These are phyloP conservation scores for Cordyceps militaris DNA, from an alignment of 2,329 filamentous ascomycete genomes.

Conservation along the genomic window DNA sequence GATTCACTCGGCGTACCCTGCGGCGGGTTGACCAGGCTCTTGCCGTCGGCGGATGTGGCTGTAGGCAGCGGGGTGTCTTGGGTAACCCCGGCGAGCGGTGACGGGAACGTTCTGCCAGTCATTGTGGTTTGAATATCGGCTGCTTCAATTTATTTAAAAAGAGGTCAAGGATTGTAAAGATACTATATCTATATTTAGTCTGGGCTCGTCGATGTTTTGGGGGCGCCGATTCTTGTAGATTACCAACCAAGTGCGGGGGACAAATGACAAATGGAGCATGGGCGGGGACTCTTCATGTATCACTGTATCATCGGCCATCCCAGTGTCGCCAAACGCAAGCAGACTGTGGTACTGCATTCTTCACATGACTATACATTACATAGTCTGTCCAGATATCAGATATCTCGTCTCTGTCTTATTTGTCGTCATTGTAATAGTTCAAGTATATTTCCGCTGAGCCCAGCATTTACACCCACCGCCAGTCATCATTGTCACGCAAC, in stretches of 20 bases:
- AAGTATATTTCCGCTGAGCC: too few relatives aligned
- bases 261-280: background rate
- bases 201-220: background rate
- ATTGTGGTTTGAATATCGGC: background rate
- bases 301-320: background rate
- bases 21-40: conserved; percentile 64
- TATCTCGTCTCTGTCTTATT: too few relatives aligned
- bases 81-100: conserved; percentile 52
- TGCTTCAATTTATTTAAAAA: background rate
- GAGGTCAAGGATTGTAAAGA: background rate
- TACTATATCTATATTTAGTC: background rate
- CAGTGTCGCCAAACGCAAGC: background rate
- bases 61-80: conserved; percentile 47
- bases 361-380: too few relatives aligned
- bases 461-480: background rate
- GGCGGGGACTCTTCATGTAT: background rate
- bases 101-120: conserved; percentile 25
- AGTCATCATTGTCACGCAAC: background rate
- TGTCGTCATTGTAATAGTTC: too few relatives aligned
- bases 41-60: conserved; percentile 63
- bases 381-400: too few relatives aligned
- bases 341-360: too few relatives aligned
- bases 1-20: conserved; percentile 55
- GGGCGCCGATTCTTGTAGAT: background rate
- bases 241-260: conserved; percentile 10